Evolutionary conservation across 305 asterid species (phyloP), one percentile per base, ranked within the genome.

Genomic region (Striga hermonthica): DNA sequence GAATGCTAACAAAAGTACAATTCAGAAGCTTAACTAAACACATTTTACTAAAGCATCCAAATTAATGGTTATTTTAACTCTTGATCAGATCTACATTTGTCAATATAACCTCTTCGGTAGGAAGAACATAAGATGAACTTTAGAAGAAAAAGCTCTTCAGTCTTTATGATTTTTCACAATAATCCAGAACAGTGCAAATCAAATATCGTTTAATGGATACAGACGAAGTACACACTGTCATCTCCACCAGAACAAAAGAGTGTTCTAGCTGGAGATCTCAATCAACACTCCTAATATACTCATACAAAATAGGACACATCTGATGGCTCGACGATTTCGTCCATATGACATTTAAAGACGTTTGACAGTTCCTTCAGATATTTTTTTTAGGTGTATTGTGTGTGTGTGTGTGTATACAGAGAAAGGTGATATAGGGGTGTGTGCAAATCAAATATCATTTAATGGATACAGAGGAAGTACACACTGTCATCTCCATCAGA

Each of bases 31-130:
- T 67, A 47, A 58, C 13, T 35, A 43, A 53, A 22, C 1, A 22
- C 62, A 69, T 35, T 62, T 66, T 57, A 62, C 53, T 15, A 55
- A 53, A 43, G 56, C 72, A 71, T 35, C 65, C 63, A 54, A 76
- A 72, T 31, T 65, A 67, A 44, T 41, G 40, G 64, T 4, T 28
- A 13, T 65, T 60, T 55, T 48, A 60, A 73, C 49, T 62, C 65
- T 65, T 69, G 67, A 62, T 65, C 66, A 65, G 67, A 62, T 65
- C 66, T 15, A 58, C 56, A 70, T 39, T 22, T 38, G 37, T 31
- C 7, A 31, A 36, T 22, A 52, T 36, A 48, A 16, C 61, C 63
- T 59, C 45, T 52, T 64, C 63, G 62, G 57, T 61, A 48, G 12
- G 67, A 74, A 57, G 45, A 74, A 64, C 28, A 48, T 50, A 63